These are phyloP conservation scores for Hydnum rufescens DNA, from an alignment of 768 basidiomycete species.

Conservation along the genomic window DNA sequence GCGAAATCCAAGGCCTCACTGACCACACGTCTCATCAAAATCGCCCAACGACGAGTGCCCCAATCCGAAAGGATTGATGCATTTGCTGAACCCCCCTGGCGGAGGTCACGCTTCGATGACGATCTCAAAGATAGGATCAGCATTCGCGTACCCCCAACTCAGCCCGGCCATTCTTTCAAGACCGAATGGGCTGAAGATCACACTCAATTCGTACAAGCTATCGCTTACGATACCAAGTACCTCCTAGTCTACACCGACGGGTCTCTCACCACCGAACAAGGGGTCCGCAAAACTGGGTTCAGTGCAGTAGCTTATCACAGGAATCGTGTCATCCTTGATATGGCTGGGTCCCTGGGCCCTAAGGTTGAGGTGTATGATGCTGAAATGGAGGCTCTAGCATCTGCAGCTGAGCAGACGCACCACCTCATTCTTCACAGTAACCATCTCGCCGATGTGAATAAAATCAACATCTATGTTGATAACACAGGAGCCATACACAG, in stretches of 20 bases:
- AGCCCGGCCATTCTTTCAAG: not conserved
- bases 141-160: not conserved
- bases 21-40: not conserved
- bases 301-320: not conserved
- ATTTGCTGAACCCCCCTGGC: not conserved
- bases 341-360: not conserved
- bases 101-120: not conserved
- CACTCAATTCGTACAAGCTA: not conserved
- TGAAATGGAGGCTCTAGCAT: not conserved
- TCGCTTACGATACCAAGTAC: not conserved
- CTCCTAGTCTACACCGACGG: not conserved
- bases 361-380: not conserved
- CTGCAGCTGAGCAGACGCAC: no score
- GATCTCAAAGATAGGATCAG: not conserved
- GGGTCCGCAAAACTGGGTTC: not conserved
- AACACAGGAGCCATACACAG: not conserved
- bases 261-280: not conserved
- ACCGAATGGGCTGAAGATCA: not conserved
- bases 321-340: no score
- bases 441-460: not conserved
- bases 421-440: no score
- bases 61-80: not conserved
- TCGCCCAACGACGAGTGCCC: not conserved
- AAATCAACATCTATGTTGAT: slow-evolving; percentile 3
- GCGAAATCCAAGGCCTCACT: not conserved